Conservation (phyloP, 1,139 yeast genomes). For the Hyphopichia fennica region DNA sequence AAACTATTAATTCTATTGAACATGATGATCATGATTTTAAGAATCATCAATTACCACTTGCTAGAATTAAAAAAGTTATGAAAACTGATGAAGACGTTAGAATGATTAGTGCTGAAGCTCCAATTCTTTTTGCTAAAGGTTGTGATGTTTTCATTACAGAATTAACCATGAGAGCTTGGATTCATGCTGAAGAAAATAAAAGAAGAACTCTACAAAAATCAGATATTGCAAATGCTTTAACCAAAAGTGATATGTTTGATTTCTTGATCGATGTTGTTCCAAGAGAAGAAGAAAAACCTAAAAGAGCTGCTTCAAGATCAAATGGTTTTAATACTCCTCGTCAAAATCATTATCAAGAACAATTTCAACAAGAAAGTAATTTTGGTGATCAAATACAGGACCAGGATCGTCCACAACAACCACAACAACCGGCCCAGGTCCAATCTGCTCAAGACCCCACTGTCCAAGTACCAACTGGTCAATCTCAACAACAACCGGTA, state of each 20-base stretch:
- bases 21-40: constrained; percentile 89
- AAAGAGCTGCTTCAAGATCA: constrained; percentile 26
- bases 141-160: constrained; percentile 97
- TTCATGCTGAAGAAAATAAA: constrained; percentile 94
- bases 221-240: constrained; percentile 93
- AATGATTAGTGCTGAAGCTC: constrained; percentile 98
- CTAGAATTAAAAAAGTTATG: constrained; percentile 94
- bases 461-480: background rate
- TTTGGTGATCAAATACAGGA: background rate
- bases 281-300: constrained; percentile 66
- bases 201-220: constrained; percentile 90
- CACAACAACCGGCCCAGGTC: constrained; percentile 9
- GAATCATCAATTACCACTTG: constrained; percentile 90
- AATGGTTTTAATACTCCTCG: constrained; percentile 9
- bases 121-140: constrained; percentile 94
- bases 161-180: constrained; percentile 98
- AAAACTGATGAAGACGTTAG: constrained; percentile 96
- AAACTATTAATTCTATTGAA: constrained; percentile 86
- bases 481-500: background rate
- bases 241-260: constrained; percentile 95
- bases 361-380: background rate
- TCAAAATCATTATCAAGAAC: constrained; percentile 2
- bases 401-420: background rate
- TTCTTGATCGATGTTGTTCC: constrained; percentile 95
- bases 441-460: background rate